These are phyloP conservation scores for Cercospora nicotianae DNA, from an alignment of 2,329 filamentous ascomycete species.

Conservation along the genomic window DNA sequence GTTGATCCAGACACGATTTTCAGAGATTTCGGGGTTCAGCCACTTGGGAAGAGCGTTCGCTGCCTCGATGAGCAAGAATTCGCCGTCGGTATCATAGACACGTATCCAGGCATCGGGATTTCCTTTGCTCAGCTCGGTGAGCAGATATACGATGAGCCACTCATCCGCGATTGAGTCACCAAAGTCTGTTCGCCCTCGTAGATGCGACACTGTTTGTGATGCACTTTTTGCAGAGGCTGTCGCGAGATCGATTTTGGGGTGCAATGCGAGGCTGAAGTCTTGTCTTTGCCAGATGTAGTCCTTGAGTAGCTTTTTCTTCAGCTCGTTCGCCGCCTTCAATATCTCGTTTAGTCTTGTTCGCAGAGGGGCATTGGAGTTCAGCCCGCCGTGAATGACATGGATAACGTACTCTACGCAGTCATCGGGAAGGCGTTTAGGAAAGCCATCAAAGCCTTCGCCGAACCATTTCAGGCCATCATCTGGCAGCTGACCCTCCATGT, in stretches of 20 bases:
- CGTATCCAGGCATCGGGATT: conserved; percentile 78
- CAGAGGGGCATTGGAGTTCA: conserved; percentile 52
- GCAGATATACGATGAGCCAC: conserved; percentile 90
- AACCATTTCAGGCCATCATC: conserved; percentile 65
- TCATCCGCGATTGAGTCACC: conserved; percentile 96
- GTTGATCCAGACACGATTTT: conserved; percentile 87
- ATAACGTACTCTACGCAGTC: conserved; percentile 85
- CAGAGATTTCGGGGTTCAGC: conserved; percentile 87
- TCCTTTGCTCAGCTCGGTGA: conserved; percentile 74
- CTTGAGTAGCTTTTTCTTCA: conserved; percentile 66
- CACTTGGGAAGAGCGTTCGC: conserved; percentile 83
- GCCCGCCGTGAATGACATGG: conserved; percentile 64
- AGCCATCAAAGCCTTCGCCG: conserved; percentile 63
- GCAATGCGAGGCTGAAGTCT: conserved; percentile 66
- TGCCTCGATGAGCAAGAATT: conserved; percentile 92
- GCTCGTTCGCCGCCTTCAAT: conserved; percentile 64
- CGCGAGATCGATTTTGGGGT: conserved; percentile 46
- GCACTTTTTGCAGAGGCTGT: conserved; percentile 6
- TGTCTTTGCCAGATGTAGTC: conserved; percentile 97
- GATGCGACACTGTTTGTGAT: conserved; percentile 26
- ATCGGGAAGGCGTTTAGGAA: conserved; percentile 70
- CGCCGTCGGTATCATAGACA: conserved; percentile 83
- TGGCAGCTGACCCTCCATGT: conserved; percentile 33
- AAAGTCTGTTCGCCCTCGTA: conserved; percentile 79
- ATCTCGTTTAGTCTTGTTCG: conserved; percentile 68